Base-by-base conservation (phyloP, 2,329 filamentous ascomycete genomes). In the Aspergillus intermedius region DNA sequence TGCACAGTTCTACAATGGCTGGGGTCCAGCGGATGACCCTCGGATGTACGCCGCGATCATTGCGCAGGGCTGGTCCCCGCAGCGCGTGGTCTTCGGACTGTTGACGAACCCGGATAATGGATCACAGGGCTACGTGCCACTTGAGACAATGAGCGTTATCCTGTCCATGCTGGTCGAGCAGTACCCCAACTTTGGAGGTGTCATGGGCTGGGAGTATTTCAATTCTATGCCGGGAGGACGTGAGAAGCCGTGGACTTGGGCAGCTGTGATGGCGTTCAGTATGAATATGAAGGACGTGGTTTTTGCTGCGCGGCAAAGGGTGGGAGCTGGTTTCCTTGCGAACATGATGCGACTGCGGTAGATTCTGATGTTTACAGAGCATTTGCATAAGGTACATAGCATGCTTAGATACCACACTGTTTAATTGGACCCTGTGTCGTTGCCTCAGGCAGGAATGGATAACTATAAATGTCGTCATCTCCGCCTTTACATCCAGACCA, bases 181-280 rank as follows among this genome's bases (percentile, higher is more conserved):
- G 50, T 87, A 87, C 59, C 79, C 80, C 1, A 72, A 73, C 1
- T 93, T 95, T 65, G 91, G 90, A 0, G 91, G 91, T 1, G 83
- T 96, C 5, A 93, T 93, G 83, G 89, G 89, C 2, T 96, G 91
- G 91, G 91, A 96, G 71, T 95, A 93, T 65, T 95, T 91, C 72
- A 94, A 95, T 72, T 81, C 84, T 48, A 66, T 83, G 49, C 86
- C 87, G 0, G 84, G 83, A 1, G 83, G 80, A 21, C 64, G 63
- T 2, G 72, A 74, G 10, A 71, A 76, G 48, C 87, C 88, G 0
- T 91, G 86, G 85, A 76, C 87, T 56, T 95, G 90, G 90, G 87
- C 87, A 0, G 77, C 76, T 42, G 76, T 77, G 49, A 84, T 93
- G 75, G 82, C 82, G 0, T 48, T 74, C 46, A 71, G 62, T 45